phyloP scores from a whole-genome alignment of 2,329 filamentous ascomycete species.

The Talaromyces rugulosus region DNA sequence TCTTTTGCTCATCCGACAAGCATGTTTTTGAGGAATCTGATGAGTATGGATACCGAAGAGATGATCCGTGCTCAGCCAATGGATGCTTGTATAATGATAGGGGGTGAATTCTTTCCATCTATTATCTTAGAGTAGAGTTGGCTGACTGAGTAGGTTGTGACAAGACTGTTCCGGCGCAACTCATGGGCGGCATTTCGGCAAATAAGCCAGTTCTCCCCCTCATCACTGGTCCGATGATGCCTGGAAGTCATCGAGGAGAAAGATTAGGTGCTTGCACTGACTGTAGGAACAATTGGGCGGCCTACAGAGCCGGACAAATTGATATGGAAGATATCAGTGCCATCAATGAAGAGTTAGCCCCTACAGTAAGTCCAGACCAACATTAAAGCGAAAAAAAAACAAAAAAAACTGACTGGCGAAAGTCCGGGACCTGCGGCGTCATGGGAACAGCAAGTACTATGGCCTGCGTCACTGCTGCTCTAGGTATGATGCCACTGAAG shows the following conservation, averaged over 20 bases:
- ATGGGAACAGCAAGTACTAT: slow-evolving; percentile 58
- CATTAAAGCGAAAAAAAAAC: neutral
- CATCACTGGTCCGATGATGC: slow-evolving; percentile 72
- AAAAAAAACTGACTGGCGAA: neutral
- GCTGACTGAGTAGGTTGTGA: slow-evolving; percentile 55
- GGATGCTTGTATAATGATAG: slow-evolving; percentile 64
- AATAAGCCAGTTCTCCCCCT: slow-evolving; percentile 68
- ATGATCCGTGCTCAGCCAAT: slow-evolving; percentile 70
- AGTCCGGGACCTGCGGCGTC: slow-evolving; percentile 52
- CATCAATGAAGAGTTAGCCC: slow-evolving; percentile 69
- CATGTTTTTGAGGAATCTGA: slow-evolving; percentile 70
- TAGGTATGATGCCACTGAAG: slow-evolving; percentile 51
- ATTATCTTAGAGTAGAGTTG: neutral
- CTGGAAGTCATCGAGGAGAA: slow-evolving; percentile 60
- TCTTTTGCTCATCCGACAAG: slow-evolving; percentile 66
- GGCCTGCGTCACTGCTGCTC: slow-evolving; percentile 50
- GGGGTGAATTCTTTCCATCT: slow-evolving; percentile 44
- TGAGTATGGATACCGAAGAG: slow-evolving; percentile 78
- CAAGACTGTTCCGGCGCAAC: slow-evolving; percentile 68
- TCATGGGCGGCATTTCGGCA: slow-evolving; percentile 72
- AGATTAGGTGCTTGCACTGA: slow-evolving; percentile 71
- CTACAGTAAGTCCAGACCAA: slow-evolving; percentile 49
- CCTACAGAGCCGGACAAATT: slow-evolving; percentile 60
- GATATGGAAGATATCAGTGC: slow-evolving; percentile 68
- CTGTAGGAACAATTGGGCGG: slow-evolving; percentile 70